Evolutionary conservation across 768 basidiomycete species (phyloP), one percentile per base, ranked within the genome.

Genomic region (Russula sp.): DNA sequence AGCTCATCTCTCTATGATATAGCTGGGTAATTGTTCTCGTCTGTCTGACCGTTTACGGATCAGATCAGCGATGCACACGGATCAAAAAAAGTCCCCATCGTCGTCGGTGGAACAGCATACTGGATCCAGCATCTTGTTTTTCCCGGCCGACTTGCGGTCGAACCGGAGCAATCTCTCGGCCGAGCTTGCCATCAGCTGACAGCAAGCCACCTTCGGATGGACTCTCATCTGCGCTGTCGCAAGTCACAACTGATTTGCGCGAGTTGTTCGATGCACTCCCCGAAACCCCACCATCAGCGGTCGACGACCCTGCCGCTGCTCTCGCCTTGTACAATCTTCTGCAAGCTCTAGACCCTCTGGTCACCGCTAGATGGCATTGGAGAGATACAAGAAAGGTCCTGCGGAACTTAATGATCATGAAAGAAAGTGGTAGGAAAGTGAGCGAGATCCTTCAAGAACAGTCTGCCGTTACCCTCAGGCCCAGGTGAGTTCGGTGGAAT

Each of bases 101-200:
- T 96, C 8, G 94, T 96, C 52, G 97, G 97, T 3, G 97, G 97
- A 6, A 98, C 97, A 2, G 86, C 92, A 4, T 99, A 99, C 73
- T 99, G 95, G 89, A 90, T 96, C 28, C 96, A 99, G 71, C 92
- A 99, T 73, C 84, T 97, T 44, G 78, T 98, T 14, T 98, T 98
- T 71, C 91, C 94, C 0, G 85, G 88, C 71, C 83, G 89, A 26
- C 78, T 94, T 40, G 76, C 75, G 8, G 70, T 74, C 20, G 68
- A 76, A 16, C 59, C 71, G 34, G 54, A 63, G 11, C 63, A 56
- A 20, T 53, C 22, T 52, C 50, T 22, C 7, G 56, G 4, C 6
- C 48, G 16, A 18, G 4, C n/a, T 24, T 52, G 14, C 34, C 71
- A 53, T 26, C 54, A 63, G 64, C 59, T 63, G n/a, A 7, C 2